Conservation (phyloP, 257 asterid genomes). For the Agastache rugosa region DNA sequence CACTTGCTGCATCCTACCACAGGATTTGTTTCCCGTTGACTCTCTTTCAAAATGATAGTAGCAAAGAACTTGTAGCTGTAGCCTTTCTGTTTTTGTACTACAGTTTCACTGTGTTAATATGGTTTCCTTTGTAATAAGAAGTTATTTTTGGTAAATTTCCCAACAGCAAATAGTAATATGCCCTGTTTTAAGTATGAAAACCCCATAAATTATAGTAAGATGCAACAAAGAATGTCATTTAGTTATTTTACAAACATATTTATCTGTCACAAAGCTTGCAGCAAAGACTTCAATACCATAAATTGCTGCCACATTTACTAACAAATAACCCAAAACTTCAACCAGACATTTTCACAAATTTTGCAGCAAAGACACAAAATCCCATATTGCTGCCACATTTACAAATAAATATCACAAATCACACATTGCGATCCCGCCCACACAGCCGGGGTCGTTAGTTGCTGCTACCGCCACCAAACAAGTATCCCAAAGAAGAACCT, state of each 20-base stretch:
- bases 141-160: background rate
- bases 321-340: background rate
- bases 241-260: conserved; percentile 26
- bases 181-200: background rate
- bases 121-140: background rate
- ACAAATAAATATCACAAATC: conserved; percentile 29
- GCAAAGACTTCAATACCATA: background rate
- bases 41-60: background rate
- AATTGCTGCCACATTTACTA: conserved; percentile 4
- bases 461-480: conserved; percentile 64
- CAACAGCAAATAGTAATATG: background rate
- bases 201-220: background rate
- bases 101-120: background rate
- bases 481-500: conserved; percentile 67
- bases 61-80: background rate
- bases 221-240: conserved; percentile 1
- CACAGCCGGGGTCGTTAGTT: conserved; percentile 32
- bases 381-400: conserved; percentile 28
- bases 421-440: conserved; percentile 18
- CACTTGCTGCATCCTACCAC: background rate
- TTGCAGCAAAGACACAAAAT: conserved; percentile 7
- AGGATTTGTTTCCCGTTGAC: background rate
- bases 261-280: conserved; percentile 2
- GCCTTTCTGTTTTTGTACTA: background rate
- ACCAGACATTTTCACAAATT: conserved; percentile 4